A percentile compares a stretch with the other conserved stretches of the same genome.
These are phyloP conservation scores for Chytriomyces hyalinus DNA, from an alignment of 192 early-diverging fungal genomes.

Conservation along the genomic window DNA sequence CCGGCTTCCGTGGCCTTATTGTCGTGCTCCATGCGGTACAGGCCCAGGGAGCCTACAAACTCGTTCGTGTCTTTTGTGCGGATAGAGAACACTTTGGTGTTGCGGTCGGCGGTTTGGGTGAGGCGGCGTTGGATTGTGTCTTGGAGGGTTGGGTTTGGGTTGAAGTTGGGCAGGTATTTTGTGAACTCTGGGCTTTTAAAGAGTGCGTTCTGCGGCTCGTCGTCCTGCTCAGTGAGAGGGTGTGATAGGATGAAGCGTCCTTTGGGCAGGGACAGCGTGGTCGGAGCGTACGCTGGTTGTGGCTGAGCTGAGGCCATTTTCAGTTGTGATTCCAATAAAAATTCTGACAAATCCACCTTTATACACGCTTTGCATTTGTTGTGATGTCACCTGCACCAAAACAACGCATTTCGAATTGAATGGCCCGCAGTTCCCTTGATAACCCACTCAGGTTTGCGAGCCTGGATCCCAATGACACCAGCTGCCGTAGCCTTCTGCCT, in stretches of 20 bases:
- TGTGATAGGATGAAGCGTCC: neutral
- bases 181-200: neutral
- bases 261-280: neutral
- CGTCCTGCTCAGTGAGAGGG: neutral
- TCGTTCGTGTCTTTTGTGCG: neutral
- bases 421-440: too few relatives aligned
- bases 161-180: conserved; percentile 15
- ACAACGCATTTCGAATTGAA: too few relatives aligned
- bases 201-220: neutral
- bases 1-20: conserved; percentile 4
- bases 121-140: neutral
- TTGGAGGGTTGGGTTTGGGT: conserved; percentile 10
- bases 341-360: too few relatives aligned
- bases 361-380: too few relatives aligned
- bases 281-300: conserved; percentile 1
- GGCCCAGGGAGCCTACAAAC: neutral
- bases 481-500: too few relatives aligned
- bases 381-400: too few relatives aligned
- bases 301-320: neutral
- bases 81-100: conserved; percentile 8
- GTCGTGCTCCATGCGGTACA: conserved; percentile 18
- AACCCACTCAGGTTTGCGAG: too few relatives aligned
- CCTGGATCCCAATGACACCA: too few relatives aligned
- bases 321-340: too few relatives aligned
- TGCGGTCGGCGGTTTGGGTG: neutral